Percentiles rank a stretch among this genome's conserved stretches.
Conservation (phyloP, 2,329 filamentous ascomycete genomes). For the Exophiala phaeomuriformis region DNA sequence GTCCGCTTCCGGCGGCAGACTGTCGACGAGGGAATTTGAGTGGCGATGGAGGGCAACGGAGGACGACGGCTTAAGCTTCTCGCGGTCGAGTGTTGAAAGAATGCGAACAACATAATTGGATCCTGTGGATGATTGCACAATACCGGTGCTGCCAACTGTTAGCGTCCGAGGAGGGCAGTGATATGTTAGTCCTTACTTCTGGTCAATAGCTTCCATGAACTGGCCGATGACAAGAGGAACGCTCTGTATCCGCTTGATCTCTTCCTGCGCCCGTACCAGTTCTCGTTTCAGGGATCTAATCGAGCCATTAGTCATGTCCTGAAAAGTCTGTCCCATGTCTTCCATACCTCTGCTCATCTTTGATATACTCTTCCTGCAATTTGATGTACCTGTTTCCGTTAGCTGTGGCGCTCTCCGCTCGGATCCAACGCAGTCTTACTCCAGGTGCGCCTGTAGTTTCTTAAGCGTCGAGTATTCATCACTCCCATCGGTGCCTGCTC, state of each 20-base stretch:
- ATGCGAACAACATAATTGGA: slow-evolving; percentile 99
- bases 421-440: slow-evolving; percentile 51
- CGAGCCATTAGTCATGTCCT: slow-evolving; percentile 4
- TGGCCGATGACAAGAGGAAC: slow-evolving; percentile 96
- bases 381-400: slow-evolving; percentile 67
- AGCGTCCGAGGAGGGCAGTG: not conserved
- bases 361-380: slow-evolving; percentile 99
- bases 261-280: slow-evolving; percentile 92
- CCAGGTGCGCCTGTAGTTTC: slow-evolving; percentile 90
- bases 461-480: slow-evolving; percentile 96
- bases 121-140: slow-evolving; percentile 95
- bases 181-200: slow-evolving; percentile 63
- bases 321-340: not conserved
- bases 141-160: slow-evolving; percentile 65
- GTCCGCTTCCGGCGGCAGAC: slow-evolving; percentile 96
- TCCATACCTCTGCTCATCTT: slow-evolving; percentile 92
- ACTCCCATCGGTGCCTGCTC: slow-evolving; percentile 67
- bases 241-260: slow-evolving; percentile 99
- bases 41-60: slow-evolving; percentile 96
- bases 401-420: slow-evolving; percentile 21
- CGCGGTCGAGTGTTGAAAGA: slow-evolving; percentile 93
- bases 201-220: slow-evolving; percentile 99
- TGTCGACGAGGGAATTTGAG: slow-evolving; percentile 97
- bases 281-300: slow-evolving; percentile 87
- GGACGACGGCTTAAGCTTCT: slow-evolving; percentile 94